Conservation (phyloP, 345 rosid genomes). For the Excoecaria cochinchinensis region DNA sequence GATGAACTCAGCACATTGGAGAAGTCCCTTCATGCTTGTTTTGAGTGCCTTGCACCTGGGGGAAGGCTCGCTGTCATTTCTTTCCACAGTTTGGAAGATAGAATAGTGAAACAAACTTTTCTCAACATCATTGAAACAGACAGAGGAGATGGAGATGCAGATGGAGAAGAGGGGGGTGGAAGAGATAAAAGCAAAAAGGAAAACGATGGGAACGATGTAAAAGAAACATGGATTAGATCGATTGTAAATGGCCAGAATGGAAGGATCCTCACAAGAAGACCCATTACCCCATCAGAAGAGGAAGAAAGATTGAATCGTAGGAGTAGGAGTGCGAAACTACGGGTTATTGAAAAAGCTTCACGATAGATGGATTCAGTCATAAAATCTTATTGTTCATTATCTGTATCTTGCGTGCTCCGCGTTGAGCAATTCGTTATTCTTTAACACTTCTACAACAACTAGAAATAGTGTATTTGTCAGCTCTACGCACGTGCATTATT, state of each 20-base stretch:
- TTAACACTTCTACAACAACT: no score
- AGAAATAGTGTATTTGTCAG: no score
- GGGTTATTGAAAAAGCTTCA: constrained; percentile 68
- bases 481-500: no score
- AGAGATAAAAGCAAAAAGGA: constrained; percentile 24
- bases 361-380: not conserved
- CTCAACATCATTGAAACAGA: constrained; percentile 55
- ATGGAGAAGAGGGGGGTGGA: constrained; percentile 18
- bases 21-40: constrained; percentile 60
- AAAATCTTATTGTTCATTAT: not conserved
- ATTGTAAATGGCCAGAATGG: constrained; percentile 58
- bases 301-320: constrained; percentile 75
- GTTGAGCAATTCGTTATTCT: not conserved
- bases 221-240: constrained; percentile 67
- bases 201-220: constrained; percentile 20
- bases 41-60: constrained; percentile 79
- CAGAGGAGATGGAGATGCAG: constrained; percentile 25
- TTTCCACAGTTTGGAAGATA: constrained; percentile 94
- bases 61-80: constrained; percentile 91
- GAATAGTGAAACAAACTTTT: constrained; percentile 86
- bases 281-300: constrained; percentile 78
- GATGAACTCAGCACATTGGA: constrained; percentile 82
- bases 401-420: not conserved
- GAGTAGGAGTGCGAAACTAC: constrained; percentile 84
- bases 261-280: constrained; percentile 79